Percentiles rank a stretch among this genome's conserved stretches.
Conservation (phyloP, 371 early-diverging fungal genomes). For the Mucor mucedo region DNA sequence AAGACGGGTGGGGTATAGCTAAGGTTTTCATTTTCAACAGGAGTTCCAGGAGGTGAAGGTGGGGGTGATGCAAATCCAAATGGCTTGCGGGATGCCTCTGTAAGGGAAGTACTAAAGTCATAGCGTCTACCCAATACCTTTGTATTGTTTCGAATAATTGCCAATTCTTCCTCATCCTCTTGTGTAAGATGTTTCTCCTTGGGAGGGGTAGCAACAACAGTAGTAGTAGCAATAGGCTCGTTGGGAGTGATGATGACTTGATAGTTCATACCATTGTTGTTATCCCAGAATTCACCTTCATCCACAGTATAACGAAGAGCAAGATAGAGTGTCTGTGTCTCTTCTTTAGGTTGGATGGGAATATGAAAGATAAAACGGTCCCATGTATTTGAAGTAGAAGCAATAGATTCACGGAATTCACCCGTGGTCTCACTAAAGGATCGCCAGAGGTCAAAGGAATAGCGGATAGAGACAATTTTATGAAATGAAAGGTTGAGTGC, state of each 20-base stretch:
- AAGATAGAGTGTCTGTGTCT: conserved; percentile 35
- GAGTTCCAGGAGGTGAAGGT: conserved; percentile 26
- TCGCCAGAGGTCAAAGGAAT: conserved; percentile 76
- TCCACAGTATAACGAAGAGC: conserved; percentile 57
- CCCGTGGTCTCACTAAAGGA: conserved; percentile 64
- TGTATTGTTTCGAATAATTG: conserved; percentile 17
- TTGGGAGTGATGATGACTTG: conserved; percentile 44
- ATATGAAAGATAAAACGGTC: conserved; percentile 43
- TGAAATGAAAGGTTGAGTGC: conserved; percentile 80
- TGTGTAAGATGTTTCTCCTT: not conserved
- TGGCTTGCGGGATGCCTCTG: conserved; percentile 33
- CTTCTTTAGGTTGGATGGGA: conserved; percentile 43
- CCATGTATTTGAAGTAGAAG: conserved; percentile 41
- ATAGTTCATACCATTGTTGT: conserved; percentile 77
- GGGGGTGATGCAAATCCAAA: conserved; percentile 14
- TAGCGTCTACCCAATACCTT: conserved; percentile 44
- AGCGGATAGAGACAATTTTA: conserved; percentile 73
- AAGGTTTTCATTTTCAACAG: conserved; percentile 15
- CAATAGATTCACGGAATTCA: conserved; percentile 55
- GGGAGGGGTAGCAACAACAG: no score
- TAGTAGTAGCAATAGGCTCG: no score
- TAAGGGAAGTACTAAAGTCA: conserved; percentile 47
- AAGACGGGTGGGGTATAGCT: conserved; percentile 28
- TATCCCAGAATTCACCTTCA: conserved; percentile 81
- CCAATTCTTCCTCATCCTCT: conserved; percentile 7